Conservation (phyloP, 2,329 filamentous ascomycete species). For the Aspergillus glaucus region DNA sequence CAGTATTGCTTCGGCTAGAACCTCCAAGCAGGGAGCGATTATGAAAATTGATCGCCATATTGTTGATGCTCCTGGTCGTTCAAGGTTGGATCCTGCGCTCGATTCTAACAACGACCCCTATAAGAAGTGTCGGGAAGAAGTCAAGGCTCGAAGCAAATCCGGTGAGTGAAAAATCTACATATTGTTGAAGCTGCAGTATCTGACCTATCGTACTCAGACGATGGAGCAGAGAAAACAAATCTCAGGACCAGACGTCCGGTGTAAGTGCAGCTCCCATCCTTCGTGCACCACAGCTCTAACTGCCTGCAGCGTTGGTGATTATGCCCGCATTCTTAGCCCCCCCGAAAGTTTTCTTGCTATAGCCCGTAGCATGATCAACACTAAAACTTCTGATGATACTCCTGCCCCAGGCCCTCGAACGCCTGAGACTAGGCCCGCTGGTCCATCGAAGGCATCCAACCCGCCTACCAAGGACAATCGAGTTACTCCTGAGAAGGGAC, state of each 20-base stretch:
- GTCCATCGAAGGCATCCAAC: neutral
- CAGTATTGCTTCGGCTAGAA: constrained; percentile 1
- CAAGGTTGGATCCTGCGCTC: constrained; percentile 14
- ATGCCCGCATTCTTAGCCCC: constrained; percentile 7
- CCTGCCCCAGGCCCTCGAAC: neutral
- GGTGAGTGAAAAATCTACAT: neutral
- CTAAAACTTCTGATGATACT: constrained; percentile 1
- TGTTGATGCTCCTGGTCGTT: constrained; percentile 1
- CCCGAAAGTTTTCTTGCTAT: constrained; percentile 12
- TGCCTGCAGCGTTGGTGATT: constrained; percentile 4
- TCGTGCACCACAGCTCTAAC: neutral
- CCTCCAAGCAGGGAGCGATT: constrained; percentile 2
- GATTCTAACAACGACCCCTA: constrained; percentile 7
- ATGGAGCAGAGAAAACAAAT: no score
- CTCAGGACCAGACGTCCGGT: constrained; percentile 13
- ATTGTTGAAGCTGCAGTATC: neutral
- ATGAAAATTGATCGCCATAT: constrained; percentile 4
- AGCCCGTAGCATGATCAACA: constrained; percentile 7
- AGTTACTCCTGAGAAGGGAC: neutral
- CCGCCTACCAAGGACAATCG: neutral
- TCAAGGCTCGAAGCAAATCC: neutral
- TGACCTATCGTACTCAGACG: neutral
- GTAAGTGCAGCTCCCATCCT: constrained; percentile 7
- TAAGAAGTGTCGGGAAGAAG: neutral
- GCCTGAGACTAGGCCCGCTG: constrained; percentile 4